Evolutionary conservation across 176 grass and related monocot genomes (phyloP).

Genomic region (Rhynchospora tenuis): DNA sequence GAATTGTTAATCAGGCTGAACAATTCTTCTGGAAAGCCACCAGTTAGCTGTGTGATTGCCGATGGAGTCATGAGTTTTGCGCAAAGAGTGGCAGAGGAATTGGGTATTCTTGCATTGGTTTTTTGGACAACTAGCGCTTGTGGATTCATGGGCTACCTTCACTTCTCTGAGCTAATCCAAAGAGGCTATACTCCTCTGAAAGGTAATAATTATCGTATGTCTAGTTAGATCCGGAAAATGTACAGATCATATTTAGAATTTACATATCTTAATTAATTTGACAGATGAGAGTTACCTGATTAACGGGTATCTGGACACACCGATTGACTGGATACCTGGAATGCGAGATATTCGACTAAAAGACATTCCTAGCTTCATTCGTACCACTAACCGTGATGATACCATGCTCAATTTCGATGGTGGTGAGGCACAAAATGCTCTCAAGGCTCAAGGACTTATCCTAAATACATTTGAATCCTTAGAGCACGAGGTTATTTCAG

Average conservation of each 20-base stretch:
- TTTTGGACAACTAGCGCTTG: conserved; percentile 74
- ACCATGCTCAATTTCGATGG: conserved; percentile 41
- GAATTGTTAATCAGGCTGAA: conserved; percentile 46
- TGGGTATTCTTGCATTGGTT: conserved; percentile 50
- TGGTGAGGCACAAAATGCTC: conserved; percentile 28
- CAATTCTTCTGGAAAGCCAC: background rate
- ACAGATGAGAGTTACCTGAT: conserved; percentile 44
- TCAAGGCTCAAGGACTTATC: conserved; percentile 46
- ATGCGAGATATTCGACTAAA: conserved; percentile 39
- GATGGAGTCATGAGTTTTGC: conserved; percentile 80
- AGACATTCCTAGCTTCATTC: conserved; percentile 76
- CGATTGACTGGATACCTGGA: conserved; percentile 61
- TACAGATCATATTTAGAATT: background rate
- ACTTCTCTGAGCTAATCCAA: conserved; percentile 48
- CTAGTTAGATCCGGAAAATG: background rate
- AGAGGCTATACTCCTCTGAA: conserved; percentile 47
- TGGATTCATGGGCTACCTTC: conserved; percentile 52
- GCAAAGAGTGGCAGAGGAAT: conserved; percentile 41
- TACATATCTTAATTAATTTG: background rate
- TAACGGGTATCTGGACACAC: conserved; percentile 77
- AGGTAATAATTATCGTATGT: conserved; percentile 22
- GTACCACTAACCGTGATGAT: conserved; percentile 49
- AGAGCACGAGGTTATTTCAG: conserved; percentile 38
- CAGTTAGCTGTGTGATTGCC: conserved; percentile 56
- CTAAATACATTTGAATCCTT: conserved; percentile 62